A percentile compares a stretch with the other conserved stretches of the same genome.
Evolutionary conservation across 306 rosid species (phyloP).

Genomic region (Bauhinia variegata): DNA sequence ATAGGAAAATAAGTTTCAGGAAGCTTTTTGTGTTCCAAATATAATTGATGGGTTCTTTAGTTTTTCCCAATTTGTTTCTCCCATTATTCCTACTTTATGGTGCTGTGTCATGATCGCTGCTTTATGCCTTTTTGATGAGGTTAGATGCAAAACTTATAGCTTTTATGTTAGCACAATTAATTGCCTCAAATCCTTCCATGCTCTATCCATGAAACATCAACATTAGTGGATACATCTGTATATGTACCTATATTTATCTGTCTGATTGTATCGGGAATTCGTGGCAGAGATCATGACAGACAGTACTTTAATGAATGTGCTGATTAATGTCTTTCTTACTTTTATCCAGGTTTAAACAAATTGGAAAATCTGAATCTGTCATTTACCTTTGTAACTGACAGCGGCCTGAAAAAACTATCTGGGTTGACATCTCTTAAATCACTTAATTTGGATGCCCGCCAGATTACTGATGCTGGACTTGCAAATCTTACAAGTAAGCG

Average conservation of each 20-base stretch:
- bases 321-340: constrained; percentile 19
- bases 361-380: constrained; percentile 89
- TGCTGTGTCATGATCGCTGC: background rate
- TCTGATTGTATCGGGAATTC: background rate
- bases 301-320: constrained; percentile 18
- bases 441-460: constrained; percentile 87
- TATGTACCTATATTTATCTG: background rate
- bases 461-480: constrained; percentile 82
- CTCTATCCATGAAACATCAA: background rate
- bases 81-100: background rate
- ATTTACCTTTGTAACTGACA: constrained; percentile 73
- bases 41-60: background rate
- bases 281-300: constrained; percentile 11
- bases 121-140: background rate
- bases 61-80: background rate
- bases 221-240: constrained; percentile 7
- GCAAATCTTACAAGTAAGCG: constrained; percentile 76
- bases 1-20: constrained; percentile 15
- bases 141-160: constrained; percentile 19
- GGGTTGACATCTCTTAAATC: constrained; percentile 80
- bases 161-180: constrained; percentile 17
- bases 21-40: constrained; percentile 14
- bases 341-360: constrained; percentile 68
- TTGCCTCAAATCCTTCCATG: background rate
- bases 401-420: constrained; percentile 73